Base-by-base conservation (phyloP, 176 grass and related monocot genomes). In the Musa schizocarpa region DNA sequence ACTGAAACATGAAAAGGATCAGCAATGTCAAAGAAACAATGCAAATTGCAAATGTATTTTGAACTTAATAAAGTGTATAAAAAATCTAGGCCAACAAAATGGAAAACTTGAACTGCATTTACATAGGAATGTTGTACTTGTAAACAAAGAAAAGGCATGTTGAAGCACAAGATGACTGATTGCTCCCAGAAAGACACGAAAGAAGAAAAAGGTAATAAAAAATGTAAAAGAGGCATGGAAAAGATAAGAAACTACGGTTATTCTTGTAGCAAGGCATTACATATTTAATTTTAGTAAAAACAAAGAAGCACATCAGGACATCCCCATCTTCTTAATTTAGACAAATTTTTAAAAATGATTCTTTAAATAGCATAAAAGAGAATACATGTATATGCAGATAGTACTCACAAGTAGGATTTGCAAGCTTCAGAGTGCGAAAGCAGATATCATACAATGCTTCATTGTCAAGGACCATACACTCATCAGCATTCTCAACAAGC, bases 381-480 rank as follows among this genome's bases (percentile, higher is more conserved):
- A 68, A 13, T 17, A 1, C 7, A 16, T 43, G 25, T 2, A 65
- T 3, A 68, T 16, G 65, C 10, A 68, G 10, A 0, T 5, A 68
- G 13, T 43, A 68, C 65, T 68, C 26, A 68, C 65, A 68, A 17
- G 65, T 68, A 12, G 65, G 65, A 34, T 68, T 68, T 68, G 65
- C 65, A 68, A 68, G 65, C 25, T 68, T 68, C 6, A 68, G 26
- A 14, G 65, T 68, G 26, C 65, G 65, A 14, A 68, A 68, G 26
- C 65, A 68, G 26, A 68, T 68, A 22, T 68, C 65, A 9, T 68
- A 68, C 13, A 68, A 13, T 4, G 65, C 65, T 43, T 68, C 65
- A 68, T 68, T 68, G 65, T 68, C 65, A 9, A 68, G 65, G 65
- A 68, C 65, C 65, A 68, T 68, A 34, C 65, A 68, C 26, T 68